phyloP scores from a whole-genome alignment of 768 basidiomycete genomes.

The Lepiota venenata region DNA sequence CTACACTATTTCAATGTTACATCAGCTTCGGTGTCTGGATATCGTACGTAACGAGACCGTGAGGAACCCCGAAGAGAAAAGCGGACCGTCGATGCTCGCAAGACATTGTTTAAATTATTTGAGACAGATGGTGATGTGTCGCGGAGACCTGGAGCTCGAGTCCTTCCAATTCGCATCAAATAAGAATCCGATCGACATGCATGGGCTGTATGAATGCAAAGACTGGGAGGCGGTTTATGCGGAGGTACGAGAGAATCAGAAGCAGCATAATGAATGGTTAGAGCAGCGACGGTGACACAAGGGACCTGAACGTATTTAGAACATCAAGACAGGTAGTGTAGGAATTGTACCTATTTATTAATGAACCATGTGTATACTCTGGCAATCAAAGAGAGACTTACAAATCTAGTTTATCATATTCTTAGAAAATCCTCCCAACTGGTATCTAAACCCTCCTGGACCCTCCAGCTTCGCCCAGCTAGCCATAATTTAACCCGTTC shows the following conservation, averaged over 20 bases:
- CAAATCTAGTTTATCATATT: background rate
- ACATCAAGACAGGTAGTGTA: no score
- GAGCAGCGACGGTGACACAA: no score
- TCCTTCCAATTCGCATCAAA: conserved; percentile 29
- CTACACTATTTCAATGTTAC: conserved; percentile 32
- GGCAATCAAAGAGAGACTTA: no score
- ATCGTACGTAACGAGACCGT: conserved; percentile 28
- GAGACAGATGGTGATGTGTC: conserved; percentile 31
- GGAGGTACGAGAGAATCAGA: conserved; percentile 24
- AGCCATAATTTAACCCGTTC: conserved; percentile 60
- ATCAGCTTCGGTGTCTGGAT: conserved; percentile 33
- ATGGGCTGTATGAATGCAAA: conserved; percentile 29
- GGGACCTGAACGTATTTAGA: no score
- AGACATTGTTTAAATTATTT: conserved; percentile 31
- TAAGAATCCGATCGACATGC: conserved; percentile 26
- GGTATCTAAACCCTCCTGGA: conserved; percentile 57
- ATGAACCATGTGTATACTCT: no score
- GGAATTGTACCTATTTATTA: no score
- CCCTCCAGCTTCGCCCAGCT: conserved; percentile 54
- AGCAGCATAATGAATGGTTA: conserved; percentile 18
- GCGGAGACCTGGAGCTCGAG: conserved; percentile 27
- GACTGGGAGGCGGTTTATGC: conserved; percentile 32
- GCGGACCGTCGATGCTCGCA: conserved; percentile 20
- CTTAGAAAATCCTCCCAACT: conserved; percentile 29
- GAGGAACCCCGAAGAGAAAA: conserved; percentile 14